Percentiles rank a stretch among this genome's conserved stretches.
Conservation (phyloP, 805 yeast genomes). For the Myxozyma neglecta region DNA sequence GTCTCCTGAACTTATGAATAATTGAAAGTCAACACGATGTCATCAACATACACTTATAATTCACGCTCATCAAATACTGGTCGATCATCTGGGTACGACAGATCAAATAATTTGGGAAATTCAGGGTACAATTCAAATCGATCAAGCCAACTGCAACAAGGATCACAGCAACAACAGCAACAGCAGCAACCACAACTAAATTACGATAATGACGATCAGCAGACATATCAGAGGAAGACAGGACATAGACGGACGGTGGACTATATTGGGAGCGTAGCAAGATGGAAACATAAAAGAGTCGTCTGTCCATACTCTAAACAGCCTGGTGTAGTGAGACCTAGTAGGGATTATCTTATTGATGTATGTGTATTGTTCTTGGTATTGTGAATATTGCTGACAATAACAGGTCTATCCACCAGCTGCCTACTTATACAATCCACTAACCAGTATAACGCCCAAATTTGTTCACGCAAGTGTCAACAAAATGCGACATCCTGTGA, state of each 20-base stretch:
- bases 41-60: not conserved
- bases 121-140: not conserved
- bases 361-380: constrained; percentile 8
- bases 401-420: constrained; percentile 58
- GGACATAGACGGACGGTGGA: constrained; percentile 71
- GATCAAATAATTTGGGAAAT: not conserved
- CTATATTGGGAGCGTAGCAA: constrained; percentile 71
- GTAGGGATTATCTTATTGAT: constrained; percentile 58
- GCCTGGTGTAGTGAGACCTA: constrained; percentile 50
- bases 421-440: constrained; percentile 53
- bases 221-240: constrained; percentile 34
- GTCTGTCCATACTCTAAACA: constrained; percentile 37
- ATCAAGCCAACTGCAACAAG: too few species aligned
- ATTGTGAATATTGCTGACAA: not conserved
- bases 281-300: constrained; percentile 53
- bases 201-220: not conserved
- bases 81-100: not conserved
- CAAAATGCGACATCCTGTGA: constrained; percentile 77
- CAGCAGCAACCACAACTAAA: not conserved
- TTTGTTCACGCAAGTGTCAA: constrained; percentile 89
- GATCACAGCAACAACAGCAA: too few species aligned
- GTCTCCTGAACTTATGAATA: too few species aligned
- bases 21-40: not conserved
- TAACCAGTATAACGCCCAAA: constrained; percentile 69
- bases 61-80: not conserved